Percentiles rank a stretch among this genome's conserved stretches.
These are phyloP conservation scores for Vanrija sp. DNA, from an alignment of 1,284 basidiomycete species.

Conservation along the genomic window DNA sequence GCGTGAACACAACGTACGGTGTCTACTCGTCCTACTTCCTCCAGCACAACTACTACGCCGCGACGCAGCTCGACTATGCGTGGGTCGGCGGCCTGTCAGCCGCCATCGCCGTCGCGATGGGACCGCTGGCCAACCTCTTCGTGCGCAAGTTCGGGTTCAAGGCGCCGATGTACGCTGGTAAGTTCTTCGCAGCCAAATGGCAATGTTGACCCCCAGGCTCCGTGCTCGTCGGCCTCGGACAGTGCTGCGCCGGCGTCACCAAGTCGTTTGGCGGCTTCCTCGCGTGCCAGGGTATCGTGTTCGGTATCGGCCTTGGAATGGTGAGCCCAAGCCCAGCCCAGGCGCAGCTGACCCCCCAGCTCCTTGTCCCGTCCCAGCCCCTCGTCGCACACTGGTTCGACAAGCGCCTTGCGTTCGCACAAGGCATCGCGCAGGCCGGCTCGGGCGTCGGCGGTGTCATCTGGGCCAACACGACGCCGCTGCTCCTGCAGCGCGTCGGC, in stretches of 20 bases:
- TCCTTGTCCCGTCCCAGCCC: slow-evolving; percentile 41
- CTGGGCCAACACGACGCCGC: slow-evolving; percentile 41
- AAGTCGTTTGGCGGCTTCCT: slow-evolving; percentile 30
- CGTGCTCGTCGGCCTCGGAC: slow-evolving; percentile 28
- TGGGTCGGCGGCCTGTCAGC: slow-evolving; percentile 50
- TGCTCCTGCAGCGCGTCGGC: slow-evolving; percentile 33
- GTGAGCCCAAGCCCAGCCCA: slow-evolving; percentile 6
- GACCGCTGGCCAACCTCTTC: slow-evolving; percentile 47
- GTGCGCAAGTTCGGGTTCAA: slow-evolving; percentile 39
- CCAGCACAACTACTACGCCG: slow-evolving; percentile 47
- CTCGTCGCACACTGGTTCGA: slow-evolving; percentile 48
- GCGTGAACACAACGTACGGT: slow-evolving; percentile 50
- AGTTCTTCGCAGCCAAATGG: slow-evolving; percentile 1
- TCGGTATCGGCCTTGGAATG: slow-evolving; percentile 34
- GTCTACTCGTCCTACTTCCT: slow-evolving; percentile 51
- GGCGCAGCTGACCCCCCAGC: slow-evolving; percentile 10
- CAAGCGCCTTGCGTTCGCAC: slow-evolving; percentile 37
- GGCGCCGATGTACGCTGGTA: slow-evolving; percentile 40
- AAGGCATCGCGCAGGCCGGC: slow-evolving; percentile 38
- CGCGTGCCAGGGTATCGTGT: slow-evolving; percentile 37
- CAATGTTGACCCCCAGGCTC: slow-evolving; percentile 18
- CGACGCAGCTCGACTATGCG: slow-evolving; percentile 47
- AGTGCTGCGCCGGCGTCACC: slow-evolving; percentile 33
- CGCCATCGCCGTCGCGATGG: slow-evolving; percentile 38
- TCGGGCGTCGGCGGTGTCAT: slow-evolving; percentile 45